Evolutionary conservation across 129 eudicot genomes (phyloP), one percentile per base, ranked within the genome.

Genomic region (Saussurea involucrata): DNA sequence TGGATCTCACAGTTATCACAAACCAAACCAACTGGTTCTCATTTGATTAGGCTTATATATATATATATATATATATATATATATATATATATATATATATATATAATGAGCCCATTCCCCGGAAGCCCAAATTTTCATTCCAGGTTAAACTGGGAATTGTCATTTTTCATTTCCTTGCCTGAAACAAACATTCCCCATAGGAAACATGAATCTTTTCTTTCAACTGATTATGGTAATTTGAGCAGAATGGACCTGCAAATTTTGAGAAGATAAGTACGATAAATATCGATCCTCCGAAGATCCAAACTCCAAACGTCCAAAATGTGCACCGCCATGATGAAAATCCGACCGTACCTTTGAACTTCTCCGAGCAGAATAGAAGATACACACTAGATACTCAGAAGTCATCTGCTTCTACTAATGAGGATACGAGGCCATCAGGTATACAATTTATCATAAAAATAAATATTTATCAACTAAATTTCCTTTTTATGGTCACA

Each of bases 221-320:
- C 60, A 40, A 63, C 65, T 71, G 28, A 80, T 71, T 24, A 3
- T 31, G 24, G 36, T 76, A 71, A 11, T 28, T 69, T 69, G 81
- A 46, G 75, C 92, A 91, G 97, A 83, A 80, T 68, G 97, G 92
- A 68, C 84, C 95, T 6, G 77, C 77, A 42, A 77, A 87, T 24
- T 81, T 87, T 71, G 90, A 78, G 64, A 83, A 81, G 75, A 83
- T 71, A 42, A 84, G 75, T 63, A 75, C 44, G 63, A 74, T 80
- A 63, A 72, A 71, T 76, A 78, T 73, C 22, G 88, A 83, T 76
- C 42, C 94, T 73, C 83, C 89, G 12, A 85, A 68, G 74, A 68
- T 69, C 21, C 86, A 83, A 78, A 80, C 78, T 68, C 70, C 88
- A 53, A 22, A 46, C 44, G 74, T 66, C 70, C 85, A 85, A 74